These are phyloP conservation scores for Chlamydomonas sphaeroides DNA, from an alignment of 139 green algal species.

Conservation along the genomic window DNA sequence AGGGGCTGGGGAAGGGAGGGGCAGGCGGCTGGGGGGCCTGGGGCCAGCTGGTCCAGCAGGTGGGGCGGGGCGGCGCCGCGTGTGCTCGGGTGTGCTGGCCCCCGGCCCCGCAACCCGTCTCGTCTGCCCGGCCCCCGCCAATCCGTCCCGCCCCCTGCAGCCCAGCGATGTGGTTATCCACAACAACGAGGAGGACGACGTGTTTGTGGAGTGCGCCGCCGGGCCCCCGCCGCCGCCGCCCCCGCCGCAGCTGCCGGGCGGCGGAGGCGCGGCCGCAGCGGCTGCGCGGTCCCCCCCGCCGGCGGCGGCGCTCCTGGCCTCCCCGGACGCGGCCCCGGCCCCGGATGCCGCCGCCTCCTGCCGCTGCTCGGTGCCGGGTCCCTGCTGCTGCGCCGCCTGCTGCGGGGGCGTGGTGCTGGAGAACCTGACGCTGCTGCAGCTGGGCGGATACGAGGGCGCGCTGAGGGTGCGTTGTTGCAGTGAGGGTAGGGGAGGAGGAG, in stretches of 20 bases:
- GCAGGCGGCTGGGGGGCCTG: background rate
- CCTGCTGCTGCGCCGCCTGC: background rate
- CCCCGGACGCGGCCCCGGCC: background rate
- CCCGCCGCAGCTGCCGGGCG: background rate
- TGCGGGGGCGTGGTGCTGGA: slow-evolving; percentile 34
- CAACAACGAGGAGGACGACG: slow-evolving; percentile 50
- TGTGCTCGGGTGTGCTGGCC: too few relatives aligned
- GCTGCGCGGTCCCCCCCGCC: background rate
- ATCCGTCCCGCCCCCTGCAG: background rate
- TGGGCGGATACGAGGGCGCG: slow-evolving; percentile 50
- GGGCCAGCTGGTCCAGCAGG: too few relatives aligned
- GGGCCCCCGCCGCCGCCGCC: background rate
- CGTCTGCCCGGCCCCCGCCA: background rate
- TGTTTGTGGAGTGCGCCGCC: slow-evolving; percentile 39
- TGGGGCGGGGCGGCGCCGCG: too few relatives aligned
- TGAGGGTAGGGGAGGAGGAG: too few relatives aligned
- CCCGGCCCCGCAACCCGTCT: background rate
- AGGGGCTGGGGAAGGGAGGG: background rate
- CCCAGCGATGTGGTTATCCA: slow-evolving; percentile 35
- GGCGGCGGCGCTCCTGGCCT: background rate
- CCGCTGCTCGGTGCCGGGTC: background rate
- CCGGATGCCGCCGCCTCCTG: background rate
- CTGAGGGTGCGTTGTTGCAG: slow-evolving; percentile 42
- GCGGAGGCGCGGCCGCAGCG: background rate
- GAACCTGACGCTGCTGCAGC: slow-evolving; percentile 52